A percentile compares a stretch with the other conserved stretches of the same genome.
Evolutionary conservation across 306 rosid species (phyloP).

Genomic region (Vigna hirtella): DNA sequence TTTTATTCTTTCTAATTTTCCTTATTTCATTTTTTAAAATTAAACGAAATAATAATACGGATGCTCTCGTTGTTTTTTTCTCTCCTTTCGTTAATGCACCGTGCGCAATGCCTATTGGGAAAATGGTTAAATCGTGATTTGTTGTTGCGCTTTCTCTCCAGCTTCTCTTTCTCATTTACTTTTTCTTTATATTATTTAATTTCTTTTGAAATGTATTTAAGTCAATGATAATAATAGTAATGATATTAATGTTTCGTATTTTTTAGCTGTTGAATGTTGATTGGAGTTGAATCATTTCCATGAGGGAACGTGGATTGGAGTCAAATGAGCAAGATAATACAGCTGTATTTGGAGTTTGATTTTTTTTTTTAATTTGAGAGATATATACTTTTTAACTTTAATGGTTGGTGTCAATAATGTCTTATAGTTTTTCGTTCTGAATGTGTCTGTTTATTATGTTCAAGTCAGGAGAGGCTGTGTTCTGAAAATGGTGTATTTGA

Average conservation of each 20-base stretch:
- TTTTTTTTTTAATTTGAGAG: not conserved
- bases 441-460: not conserved
- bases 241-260: not conserved
- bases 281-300: conserved; percentile 32
- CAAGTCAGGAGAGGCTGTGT: conserved; percentile 46
- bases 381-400: not conserved
- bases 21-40: conserved; percentile 17
- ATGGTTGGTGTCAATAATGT: conserved; percentile 1
- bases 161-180: conserved; percentile 29
- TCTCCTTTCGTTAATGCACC: conserved; percentile 40
- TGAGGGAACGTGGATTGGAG: conserved; percentile 42
- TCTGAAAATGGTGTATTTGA: conserved; percentile 34
- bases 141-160: conserved; percentile 29
- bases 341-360: not conserved
- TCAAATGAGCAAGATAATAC: conserved; percentile 18
- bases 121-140: conserved; percentile 36
- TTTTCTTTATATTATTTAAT: conserved; percentile 14
- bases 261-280: not conserved
- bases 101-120: conserved; percentile 55
- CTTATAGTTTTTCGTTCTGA: conserved; percentile 26
- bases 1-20: conserved; percentile 43
- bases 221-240: not conserved
- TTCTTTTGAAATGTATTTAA: conserved; percentile 26
- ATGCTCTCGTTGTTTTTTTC: conserved; percentile 31
- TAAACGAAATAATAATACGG: not conserved